phyloP scores from a whole-genome alignment of 148 eudicot species.

The Camellia granthamiana region DNA sequence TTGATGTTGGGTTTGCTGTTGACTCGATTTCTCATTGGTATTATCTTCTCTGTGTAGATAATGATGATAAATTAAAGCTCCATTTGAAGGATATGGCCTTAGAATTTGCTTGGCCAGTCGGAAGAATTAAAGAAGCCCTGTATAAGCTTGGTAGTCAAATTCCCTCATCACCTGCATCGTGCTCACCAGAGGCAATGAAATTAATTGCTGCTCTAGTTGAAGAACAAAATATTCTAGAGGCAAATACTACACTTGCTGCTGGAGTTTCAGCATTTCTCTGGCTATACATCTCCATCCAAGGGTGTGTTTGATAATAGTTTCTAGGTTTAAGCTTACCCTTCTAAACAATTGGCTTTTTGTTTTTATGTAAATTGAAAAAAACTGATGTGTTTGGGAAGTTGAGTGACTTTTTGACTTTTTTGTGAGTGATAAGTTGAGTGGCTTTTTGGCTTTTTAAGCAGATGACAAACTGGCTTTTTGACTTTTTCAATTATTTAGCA shows the following conservation, averaged over 20 bases:
- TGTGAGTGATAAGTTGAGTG: too few species aligned
- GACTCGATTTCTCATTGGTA: background rate
- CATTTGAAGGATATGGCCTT: constrained; percentile 71
- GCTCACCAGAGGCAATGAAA: constrained; percentile 57
- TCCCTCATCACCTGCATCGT: constrained; percentile 61
- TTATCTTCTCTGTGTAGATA: constrained; percentile 31
- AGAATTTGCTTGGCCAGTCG: constrained; percentile 83
- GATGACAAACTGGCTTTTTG: too few species aligned
- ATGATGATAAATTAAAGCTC: constrained; percentile 53
- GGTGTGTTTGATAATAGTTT: constrained; percentile 38
- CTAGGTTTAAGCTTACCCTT: background rate
- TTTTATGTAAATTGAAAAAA: too few species aligned
- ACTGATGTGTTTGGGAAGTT: too few species aligned
- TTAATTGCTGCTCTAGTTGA: constrained; percentile 56
- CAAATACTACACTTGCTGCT: constrained; percentile 58
- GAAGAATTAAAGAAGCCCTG: constrained; percentile 52
- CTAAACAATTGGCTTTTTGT: too few species aligned
- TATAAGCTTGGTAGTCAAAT: constrained; percentile 35
- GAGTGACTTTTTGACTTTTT: too few species aligned
- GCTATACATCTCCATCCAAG: constrained; percentile 74
- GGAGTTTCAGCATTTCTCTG: constrained; percentile 88
- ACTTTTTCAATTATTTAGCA: too few species aligned
- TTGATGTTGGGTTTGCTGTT: background rate
- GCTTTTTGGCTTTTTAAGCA: too few species aligned
- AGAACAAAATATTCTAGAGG: constrained; percentile 76